phyloP scores from a whole-genome alignment of 1,284 basidiomycete species.

The Cerioporus squamosus region DNA sequence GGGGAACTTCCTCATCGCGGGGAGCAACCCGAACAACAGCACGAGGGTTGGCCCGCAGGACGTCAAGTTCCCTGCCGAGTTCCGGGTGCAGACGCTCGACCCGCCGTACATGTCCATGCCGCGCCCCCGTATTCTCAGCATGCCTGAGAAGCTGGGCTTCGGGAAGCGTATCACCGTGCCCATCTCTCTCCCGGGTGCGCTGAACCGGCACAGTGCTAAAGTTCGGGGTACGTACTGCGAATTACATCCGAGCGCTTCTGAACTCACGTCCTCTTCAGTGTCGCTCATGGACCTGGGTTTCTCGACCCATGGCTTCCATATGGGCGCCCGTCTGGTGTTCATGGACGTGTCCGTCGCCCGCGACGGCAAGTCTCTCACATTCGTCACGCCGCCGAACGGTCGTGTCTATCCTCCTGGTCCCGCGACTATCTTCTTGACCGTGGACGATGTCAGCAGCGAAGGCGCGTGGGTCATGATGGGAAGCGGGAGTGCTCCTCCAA shows the following conservation, averaged over 20 bases:
- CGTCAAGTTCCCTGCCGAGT: slow-evolving; percentile 42
- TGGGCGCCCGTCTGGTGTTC: slow-evolving; percentile 49
- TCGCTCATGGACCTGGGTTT: slow-evolving; percentile 53
- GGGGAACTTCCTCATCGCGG: slow-evolving; percentile 50
- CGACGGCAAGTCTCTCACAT: slow-evolving; percentile 42
- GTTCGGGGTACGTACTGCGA: slow-evolving; percentile 2
- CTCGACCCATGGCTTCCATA: slow-evolving; percentile 51
- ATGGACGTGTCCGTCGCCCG: slow-evolving; percentile 42
- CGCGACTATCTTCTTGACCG: slow-evolving; percentile 47
- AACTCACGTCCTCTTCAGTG: slow-evolving; percentile 29
- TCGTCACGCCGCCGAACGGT: slow-evolving; percentile 48
- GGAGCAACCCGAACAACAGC: slow-evolving; percentile 51
- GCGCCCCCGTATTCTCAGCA: slow-evolving; percentile 39
- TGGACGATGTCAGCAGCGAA: slow-evolving; percentile 52
- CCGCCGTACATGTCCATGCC: slow-evolving; percentile 45
- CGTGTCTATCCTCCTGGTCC: slow-evolving; percentile 57
- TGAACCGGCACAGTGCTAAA: not conserved
- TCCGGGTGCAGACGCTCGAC: slow-evolving; percentile 49
- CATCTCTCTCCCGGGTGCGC: slow-evolving; percentile 30
- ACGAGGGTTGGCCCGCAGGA: slow-evolving; percentile 9
- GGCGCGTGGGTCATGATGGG: slow-evolving; percentile 52
- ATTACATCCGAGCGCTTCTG: not conserved
- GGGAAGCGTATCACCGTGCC: slow-evolving; percentile 41
- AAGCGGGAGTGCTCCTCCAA: slow-evolving; percentile 34
- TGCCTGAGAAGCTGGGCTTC: slow-evolving; percentile 44